phyloP scores from a whole-genome alignment of 2,329 filamentous ascomycete species.

The Nemania bipapillata region DNA sequence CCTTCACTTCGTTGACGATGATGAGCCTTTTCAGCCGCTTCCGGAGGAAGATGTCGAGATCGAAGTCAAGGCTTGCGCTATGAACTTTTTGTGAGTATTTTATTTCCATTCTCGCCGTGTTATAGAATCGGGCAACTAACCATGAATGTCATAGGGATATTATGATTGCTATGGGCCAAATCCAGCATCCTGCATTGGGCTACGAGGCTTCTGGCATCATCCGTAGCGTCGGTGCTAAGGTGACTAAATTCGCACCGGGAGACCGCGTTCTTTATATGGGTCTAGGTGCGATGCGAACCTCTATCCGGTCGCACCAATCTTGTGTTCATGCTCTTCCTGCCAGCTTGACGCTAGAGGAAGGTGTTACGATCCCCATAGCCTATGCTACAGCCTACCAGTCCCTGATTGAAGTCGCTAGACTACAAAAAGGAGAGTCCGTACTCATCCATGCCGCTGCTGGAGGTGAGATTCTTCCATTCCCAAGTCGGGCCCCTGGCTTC shows the following conservation, averaged over 20 bases:
- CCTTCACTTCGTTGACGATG: conserved; percentile 23
- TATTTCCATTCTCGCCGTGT: not conserved
- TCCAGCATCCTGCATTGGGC: conserved; percentile 20
- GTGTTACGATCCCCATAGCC: conserved; percentile 17
- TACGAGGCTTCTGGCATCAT: conserved; percentile 23
- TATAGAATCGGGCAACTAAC: not conserved
- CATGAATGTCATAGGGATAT: conserved; percentile 4
- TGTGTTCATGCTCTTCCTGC: conserved; percentile 8
- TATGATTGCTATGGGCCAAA: conserved; percentile 24
- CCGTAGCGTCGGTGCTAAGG: conserved; percentile 16
- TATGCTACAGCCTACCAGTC: conserved; percentile 27
- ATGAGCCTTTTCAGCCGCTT: conserved; percentile 10
- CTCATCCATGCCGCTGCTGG: conserved; percentile 23
- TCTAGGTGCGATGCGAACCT: conserved; percentile 7
- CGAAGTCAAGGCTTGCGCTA: conserved; percentile 23
- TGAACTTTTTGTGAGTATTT: conserved; percentile 24
- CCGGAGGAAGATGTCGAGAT: conserved; percentile 18
- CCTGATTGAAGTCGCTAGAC: conserved; percentile 15
- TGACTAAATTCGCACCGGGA: conserved; percentile 14
- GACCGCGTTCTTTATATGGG: conserved; percentile 26
- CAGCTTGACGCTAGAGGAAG: conserved; percentile 18
- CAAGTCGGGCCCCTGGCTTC: not conserved
- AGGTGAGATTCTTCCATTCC: not conserved
- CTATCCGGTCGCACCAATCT: not conserved
- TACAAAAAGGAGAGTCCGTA: conserved; percentile 16